Evolutionary conservation across 805 yeast species (phyloP), one percentile per base, ranked within the genome.

Genomic region (Hanseniaspora mollemarum): DNA sequence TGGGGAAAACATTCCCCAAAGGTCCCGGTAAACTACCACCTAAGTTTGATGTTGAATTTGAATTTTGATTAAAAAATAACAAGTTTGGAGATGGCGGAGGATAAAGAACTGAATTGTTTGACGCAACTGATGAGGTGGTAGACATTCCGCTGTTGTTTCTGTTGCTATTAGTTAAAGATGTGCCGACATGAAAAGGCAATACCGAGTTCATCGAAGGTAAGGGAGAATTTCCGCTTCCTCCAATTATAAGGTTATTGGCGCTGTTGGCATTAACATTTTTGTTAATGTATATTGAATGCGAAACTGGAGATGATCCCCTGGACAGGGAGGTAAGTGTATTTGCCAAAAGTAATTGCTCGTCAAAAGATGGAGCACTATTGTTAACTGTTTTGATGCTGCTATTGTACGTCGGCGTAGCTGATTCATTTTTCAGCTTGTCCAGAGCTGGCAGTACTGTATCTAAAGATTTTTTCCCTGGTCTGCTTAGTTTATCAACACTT

Each of bases 11-110:
- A 26, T 48, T 48, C 4, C 51, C 51, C 16, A 48, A 24, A 2
- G 51, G 51, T 7, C 51, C 51, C 19, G 51, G 51, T 22, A 48
- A 18, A 9, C 45, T 48, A 4, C 45, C 45, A 16, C 38, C 38
- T 21, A 32, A 21, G 21, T 31, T 25, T 5, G 24, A 38, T 13
- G 25, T 24, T 18, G 12, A 24, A 13, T 18, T 40, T 15, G 39
- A 21, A 13, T 37, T 42, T 4, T 28, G 36, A 24, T 48, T 48
- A 9, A 48, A 48, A 31, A 39, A 38, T 2, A 46, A 36, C 13
- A 48, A 26, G 22, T 39, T 40, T 18, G 44, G 51, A 15, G 51
- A 40, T 1, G 40, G 29, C 2, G 51, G 43, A 2, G 51, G 45
- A 9, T 40, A 40, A 5, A 40, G 28, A 43, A 48, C 43, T 19